Conservation (phyloP, 2,329 filamentous ascomycete genomes). For the Colletotrichum brevisporum region DNA sequence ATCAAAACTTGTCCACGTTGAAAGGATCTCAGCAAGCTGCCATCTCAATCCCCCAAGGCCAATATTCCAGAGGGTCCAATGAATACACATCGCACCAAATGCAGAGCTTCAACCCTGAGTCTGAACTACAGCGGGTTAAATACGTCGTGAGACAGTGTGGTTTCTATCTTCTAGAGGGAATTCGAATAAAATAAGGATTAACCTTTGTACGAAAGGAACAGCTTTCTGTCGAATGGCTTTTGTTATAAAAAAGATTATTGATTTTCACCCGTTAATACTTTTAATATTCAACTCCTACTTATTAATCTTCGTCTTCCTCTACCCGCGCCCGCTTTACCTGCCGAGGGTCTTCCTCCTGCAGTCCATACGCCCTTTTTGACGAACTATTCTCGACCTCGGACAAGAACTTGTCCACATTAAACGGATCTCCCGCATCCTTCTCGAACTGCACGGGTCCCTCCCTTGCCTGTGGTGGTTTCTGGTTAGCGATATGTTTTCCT, state of each 20-base stretch:
- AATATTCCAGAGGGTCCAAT: not conserved
- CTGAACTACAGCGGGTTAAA: not conserved
- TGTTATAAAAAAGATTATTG: no score
- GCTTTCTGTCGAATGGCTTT: no score
- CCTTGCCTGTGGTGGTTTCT: conserved; percentile 66
- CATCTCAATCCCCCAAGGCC: conserved; percentile 14
- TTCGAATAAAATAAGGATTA: no score
- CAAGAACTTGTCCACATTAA: conserved; percentile 95
- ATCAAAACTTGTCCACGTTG: no score
- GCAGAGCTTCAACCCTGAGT: not conserved
- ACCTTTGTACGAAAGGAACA: no score
- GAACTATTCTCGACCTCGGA: conserved; percentile 78
- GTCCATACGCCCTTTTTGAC: conserved; percentile 81
- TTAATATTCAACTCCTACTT: no score
- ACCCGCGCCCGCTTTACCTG: conserved; percentile 82
- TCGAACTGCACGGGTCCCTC: conserved; percentile 98
- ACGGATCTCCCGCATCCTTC: conserved; percentile 86
- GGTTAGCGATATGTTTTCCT: conserved; percentile 1
- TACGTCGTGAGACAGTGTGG: no score
- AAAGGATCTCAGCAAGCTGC: not conserved
- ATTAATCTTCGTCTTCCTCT: conserved; percentile 76
- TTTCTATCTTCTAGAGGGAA: no score
- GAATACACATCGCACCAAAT: not conserved
- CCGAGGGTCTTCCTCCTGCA: conserved; percentile 75
- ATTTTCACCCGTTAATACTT: no score